These are phyloP conservation scores for Leccinellum albellum DNA, from an alignment of 768 basidiomycete genomes.

Conservation along the genomic window DNA sequence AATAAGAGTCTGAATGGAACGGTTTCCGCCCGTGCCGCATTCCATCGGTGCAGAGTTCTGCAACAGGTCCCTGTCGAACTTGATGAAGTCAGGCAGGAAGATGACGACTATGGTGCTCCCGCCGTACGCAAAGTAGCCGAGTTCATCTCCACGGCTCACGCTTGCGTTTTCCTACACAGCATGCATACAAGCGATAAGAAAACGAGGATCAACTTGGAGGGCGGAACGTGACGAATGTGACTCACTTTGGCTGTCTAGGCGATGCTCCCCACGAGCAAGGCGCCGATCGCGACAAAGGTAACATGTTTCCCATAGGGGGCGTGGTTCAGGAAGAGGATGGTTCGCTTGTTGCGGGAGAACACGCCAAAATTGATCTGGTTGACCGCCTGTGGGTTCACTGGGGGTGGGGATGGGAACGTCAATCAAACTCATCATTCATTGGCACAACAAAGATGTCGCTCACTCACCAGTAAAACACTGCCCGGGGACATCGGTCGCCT, in stretches of 20 bases:
- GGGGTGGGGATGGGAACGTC: background rate
- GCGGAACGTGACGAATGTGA: background rate
- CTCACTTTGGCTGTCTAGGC: slow-evolving; percentile 48
- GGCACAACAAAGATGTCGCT: background rate
- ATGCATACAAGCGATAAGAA: background rate
- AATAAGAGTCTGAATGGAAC: slow-evolving; percentile 61
- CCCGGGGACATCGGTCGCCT: slow-evolving; percentile 45
- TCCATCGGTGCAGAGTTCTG: slow-evolving; percentile 40
- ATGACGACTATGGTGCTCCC: slow-evolving; percentile 68
- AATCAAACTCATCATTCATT: background rate
- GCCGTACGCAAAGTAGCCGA: slow-evolving; percentile 70
- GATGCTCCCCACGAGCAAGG: slow-evolving; percentile 77
- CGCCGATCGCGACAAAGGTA: slow-evolving; percentile 74
- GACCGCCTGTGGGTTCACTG: slow-evolving; percentile 76
- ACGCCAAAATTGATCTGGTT: slow-evolving; percentile 64
- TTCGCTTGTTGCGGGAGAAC: slow-evolving; percentile 60
- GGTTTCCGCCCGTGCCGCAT: slow-evolving; percentile 9
- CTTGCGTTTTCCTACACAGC: slow-evolving; percentile 37
- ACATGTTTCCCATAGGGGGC: slow-evolving; percentile 42
- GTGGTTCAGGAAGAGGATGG: slow-evolving; percentile 52
- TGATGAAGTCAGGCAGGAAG: slow-evolving; percentile 50
- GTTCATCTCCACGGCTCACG: slow-evolving; percentile 62
- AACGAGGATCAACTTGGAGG: background rate
- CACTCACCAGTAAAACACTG: slow-evolving; percentile 57
- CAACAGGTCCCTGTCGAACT: slow-evolving; percentile 63